These are phyloP conservation scores for Fagus sylvatica DNA, from an alignment of 306 rosid genomes.

Conservation along the genomic window DNA sequence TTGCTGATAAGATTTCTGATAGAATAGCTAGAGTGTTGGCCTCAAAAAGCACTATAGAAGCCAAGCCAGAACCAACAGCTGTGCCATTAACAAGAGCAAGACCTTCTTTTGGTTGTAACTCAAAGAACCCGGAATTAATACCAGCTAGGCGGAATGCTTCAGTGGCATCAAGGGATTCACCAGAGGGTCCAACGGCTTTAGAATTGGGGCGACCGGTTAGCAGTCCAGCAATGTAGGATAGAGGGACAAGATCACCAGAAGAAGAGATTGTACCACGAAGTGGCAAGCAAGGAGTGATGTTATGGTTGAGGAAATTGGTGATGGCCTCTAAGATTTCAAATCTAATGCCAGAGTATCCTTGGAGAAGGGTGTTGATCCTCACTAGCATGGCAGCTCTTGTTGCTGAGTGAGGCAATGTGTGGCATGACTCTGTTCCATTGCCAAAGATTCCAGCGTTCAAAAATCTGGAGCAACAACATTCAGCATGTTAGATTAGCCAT, in stretches of 20 bases:
- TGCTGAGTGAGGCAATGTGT: slow-evolving; percentile 72
- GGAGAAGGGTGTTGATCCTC: slow-evolving; percentile 86
- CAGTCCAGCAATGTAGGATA: slow-evolving; percentile 84
- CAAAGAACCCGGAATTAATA: slow-evolving; percentile 65
- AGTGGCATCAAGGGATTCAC: slow-evolving; percentile 52
- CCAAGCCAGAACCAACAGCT: slow-evolving; percentile 90
- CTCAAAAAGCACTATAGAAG: slow-evolving; percentile 81
- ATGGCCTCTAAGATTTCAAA: slow-evolving; percentile 85
- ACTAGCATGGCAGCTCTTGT: slow-evolving; percentile 89
- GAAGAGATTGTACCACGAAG: slow-evolving; percentile 85
- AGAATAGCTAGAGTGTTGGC: slow-evolving; percentile 64
- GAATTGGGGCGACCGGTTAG: slow-evolving; percentile 79
- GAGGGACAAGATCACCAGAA: slow-evolving; percentile 88
- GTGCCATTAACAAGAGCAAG: slow-evolving; percentile 92
- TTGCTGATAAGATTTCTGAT: slow-evolving; percentile 71
- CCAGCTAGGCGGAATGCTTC: slow-evolving; percentile 63
- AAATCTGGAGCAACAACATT: slow-evolving; percentile 44
- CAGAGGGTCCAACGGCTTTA: slow-evolving; percentile 65
- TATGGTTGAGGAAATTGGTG: slow-evolving; percentile 64
- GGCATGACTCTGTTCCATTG: slow-evolving; percentile 57
- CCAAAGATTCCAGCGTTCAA: slow-evolving; percentile 93
- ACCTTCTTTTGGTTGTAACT: slow-evolving; percentile 91
- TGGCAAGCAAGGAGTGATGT: slow-evolving; percentile 77
- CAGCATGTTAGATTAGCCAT: neutral
- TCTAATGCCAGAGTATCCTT: slow-evolving; percentile 91